These are phyloP conservation scores for Rhazya stricta DNA, from an alignment of 257 asterid genomes.

Conservation along the genomic window DNA sequence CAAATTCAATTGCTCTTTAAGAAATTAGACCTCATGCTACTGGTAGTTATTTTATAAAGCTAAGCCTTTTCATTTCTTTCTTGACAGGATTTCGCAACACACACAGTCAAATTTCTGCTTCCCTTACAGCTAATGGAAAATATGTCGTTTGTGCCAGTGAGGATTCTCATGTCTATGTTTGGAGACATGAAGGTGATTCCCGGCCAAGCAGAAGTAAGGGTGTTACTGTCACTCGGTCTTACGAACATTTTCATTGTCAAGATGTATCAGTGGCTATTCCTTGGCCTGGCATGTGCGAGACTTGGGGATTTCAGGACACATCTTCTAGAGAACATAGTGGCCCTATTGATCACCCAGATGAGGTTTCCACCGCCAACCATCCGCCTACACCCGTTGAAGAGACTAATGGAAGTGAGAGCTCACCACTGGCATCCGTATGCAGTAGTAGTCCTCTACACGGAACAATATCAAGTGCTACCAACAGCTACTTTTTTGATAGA, in stretches of 20 bases:
- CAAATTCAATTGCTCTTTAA: not conserved
- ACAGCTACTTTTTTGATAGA: slow-evolving; percentile 66
- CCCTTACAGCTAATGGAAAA: slow-evolving; percentile 76
- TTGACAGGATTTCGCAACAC: slow-evolving; percentile 82
- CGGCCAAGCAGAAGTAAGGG: slow-evolving; percentile 76
- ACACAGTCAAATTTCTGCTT: slow-evolving; percentile 90
- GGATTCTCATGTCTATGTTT: slow-evolving; percentile 82
- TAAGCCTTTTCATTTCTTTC: not conserved
- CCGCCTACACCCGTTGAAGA: slow-evolving; percentile 60
- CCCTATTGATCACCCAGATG: slow-evolving; percentile 36
- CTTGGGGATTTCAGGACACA: slow-evolving; percentile 40
- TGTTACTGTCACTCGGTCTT: slow-evolving; percentile 65
- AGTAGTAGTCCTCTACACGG: slow-evolving; percentile 58
- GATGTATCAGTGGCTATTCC: slow-evolving; percentile 93
- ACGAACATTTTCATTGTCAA: slow-evolving; percentile 83
- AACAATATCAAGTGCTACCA: slow-evolving; percentile 46
- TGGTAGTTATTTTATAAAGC: not conserved
- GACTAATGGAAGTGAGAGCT: slow-evolving; percentile 42
- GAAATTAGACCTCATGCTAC: not conserved
- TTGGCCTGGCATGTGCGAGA: slow-evolving; percentile 73
- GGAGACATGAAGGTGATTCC: slow-evolving; percentile 87
- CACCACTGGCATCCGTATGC: slow-evolving; percentile 46
- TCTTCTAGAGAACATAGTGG: slow-evolving; percentile 36
- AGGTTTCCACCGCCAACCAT: slow-evolving; percentile 44
- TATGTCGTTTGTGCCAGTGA: slow-evolving; percentile 87